Base-by-base conservation (phyloP, 2,329 filamentous ascomycete genomes). In the Pseudogymnoascus sp. region DNA sequence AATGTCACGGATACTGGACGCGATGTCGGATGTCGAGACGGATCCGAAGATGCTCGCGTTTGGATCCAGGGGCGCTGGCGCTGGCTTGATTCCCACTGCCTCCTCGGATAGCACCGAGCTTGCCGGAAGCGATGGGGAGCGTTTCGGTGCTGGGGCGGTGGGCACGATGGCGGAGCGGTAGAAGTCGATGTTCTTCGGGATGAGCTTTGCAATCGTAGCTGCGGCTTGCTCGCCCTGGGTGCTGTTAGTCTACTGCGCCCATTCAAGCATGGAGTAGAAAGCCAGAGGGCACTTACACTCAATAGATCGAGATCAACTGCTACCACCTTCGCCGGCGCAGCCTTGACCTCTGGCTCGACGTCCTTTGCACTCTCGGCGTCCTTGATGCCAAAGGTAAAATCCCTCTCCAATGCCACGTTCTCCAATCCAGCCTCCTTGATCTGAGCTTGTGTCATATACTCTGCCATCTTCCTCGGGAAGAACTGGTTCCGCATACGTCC, bases 401-500 rank as follows among this genome's bases (percentile, higher is more conserved):
- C 79, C 62, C 81, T 74, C 64, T 78, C 76, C 42, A 80, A 72
- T 17, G 74, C 68, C 11, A 78, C 73, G 28, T 80, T 77, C 66
- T 77, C 76, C 4, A 74, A 67, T 64, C 76, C 77, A 42, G 83
- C 70, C 63, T 78, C 72, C 69, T 78, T 77, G 53, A 79, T 65
- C 65, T 81, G 78, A 40, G 72, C 70, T 36, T 71, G 67, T 53
- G 80, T 78, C 21, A 83, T 74, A 72, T 85, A 85, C 70, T 80
- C 77, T 66, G 82, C 83, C 66, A 79, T 74, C 64, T 76, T 74
- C 47, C 71, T 71, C 3, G 81, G 82, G 67, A 80, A 83, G 78
- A 78, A 83, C 62, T 74, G 72, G 69, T 83, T 83, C 67, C 83
- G 77, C 82, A 86, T 84, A 38, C 76, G 74, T 21, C 82, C 79